These are phyloP conservation scores for Bryoerythrophyllum caledonicum DNA, from an alignment of 225 moss, liverwort and hornwort species.

Conservation along the genomic window DNA sequence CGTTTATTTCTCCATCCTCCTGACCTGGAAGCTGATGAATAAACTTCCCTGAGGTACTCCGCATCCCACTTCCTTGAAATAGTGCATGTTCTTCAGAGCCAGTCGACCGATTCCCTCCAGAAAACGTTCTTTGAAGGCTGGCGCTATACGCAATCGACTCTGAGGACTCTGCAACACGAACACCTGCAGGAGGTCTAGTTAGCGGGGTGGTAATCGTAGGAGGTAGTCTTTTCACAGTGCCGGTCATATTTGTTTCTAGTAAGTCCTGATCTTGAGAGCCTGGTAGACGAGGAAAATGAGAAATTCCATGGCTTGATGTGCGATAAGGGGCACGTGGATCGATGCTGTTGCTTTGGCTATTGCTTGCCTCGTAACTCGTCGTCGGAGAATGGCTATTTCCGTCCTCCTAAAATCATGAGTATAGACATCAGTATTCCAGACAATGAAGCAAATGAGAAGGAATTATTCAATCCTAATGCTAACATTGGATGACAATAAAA, in stretches of 20 bases:
- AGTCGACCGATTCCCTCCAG: slow-evolving; percentile 20
- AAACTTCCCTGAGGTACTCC: slow-evolving; percentile 29
- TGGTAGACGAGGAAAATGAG: slow-evolving; percentile 45
- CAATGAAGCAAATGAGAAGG: background rate
- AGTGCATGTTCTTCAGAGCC: slow-evolving; percentile 23
- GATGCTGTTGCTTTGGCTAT: slow-evolving; percentile 53
- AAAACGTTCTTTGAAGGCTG: slow-evolving; percentile 12
- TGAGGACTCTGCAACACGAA: slow-evolving; percentile 20
- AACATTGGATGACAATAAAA: background rate
- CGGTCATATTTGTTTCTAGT: slow-evolving; percentile 30
- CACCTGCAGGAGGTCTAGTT: slow-evolving; percentile 31
- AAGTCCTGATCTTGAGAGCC: slow-evolving; percentile 29
- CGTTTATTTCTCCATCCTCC: slow-evolving; percentile 33
- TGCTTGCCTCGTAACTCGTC: slow-evolving; percentile 48
- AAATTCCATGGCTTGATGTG: slow-evolving; percentile 51
- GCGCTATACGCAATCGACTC: slow-evolving; percentile 20
- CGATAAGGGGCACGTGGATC: slow-evolving; percentile 41
- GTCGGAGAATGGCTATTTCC: slow-evolving; percentile 51
- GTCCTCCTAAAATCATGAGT: slow-evolving; percentile 46
- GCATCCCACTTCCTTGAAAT: slow-evolving; percentile 23
- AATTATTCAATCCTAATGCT: background rate
- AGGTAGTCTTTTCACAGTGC: slow-evolving; percentile 37
- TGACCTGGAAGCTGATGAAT: slow-evolving; percentile 28
- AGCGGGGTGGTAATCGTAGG: slow-evolving; percentile 24
- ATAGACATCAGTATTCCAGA: background rate